Evolutionary conservation across 2,329 filamentous ascomycete genomes (phyloP).

Genomic region (Fusarium gaditjirri): DNA sequence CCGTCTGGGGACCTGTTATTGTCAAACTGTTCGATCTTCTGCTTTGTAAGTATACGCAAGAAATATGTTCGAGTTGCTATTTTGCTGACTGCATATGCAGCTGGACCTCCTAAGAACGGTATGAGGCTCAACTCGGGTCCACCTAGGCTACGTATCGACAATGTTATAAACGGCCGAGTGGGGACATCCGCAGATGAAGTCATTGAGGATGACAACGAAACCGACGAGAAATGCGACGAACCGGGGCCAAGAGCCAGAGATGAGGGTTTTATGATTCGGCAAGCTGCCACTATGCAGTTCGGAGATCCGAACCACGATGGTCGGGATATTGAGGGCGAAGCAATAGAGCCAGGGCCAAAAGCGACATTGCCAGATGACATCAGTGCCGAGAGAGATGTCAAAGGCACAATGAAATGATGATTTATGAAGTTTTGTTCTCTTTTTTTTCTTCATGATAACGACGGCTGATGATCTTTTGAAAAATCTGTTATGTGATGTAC

Average conservation of each 20-base stretch:
- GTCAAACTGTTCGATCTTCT: constrained; percentile 53
- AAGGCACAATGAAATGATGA: constrained; percentile 27
- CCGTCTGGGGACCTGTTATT: constrained; percentile 54
- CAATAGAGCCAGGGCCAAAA: constrained; percentile 3
- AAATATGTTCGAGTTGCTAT: neutral
- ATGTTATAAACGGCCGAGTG: constrained; percentile 50
- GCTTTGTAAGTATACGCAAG: constrained; percentile 46
- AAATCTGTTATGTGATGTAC: neutral
- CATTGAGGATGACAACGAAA: constrained; percentile 33
- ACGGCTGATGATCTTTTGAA: constrained; percentile 9
- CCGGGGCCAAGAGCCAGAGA: constrained; percentile 7
- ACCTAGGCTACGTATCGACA: constrained; percentile 53
- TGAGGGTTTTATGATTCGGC: constrained; percentile 19
- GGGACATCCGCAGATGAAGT: constrained; percentile 42
- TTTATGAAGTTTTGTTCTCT: constrained; percentile 20
- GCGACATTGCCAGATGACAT: constrained; percentile 1
- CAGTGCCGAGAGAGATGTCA: neutral
- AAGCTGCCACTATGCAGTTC: constrained; percentile 7
- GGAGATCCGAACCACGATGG: neutral
- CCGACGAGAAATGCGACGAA: constrained; percentile 30
- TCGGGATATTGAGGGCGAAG: neutral
- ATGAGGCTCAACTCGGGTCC: constrained; percentile 51
- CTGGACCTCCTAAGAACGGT: constrained; percentile 53
- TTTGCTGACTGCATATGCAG: constrained; percentile 42
- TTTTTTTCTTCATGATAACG: constrained; percentile 18